These are phyloP conservation scores for Colletotrichum neosansevieriae DNA, from an alignment of 2,329 filamentous ascomycete genomes.

Conservation along the genomic window DNA sequence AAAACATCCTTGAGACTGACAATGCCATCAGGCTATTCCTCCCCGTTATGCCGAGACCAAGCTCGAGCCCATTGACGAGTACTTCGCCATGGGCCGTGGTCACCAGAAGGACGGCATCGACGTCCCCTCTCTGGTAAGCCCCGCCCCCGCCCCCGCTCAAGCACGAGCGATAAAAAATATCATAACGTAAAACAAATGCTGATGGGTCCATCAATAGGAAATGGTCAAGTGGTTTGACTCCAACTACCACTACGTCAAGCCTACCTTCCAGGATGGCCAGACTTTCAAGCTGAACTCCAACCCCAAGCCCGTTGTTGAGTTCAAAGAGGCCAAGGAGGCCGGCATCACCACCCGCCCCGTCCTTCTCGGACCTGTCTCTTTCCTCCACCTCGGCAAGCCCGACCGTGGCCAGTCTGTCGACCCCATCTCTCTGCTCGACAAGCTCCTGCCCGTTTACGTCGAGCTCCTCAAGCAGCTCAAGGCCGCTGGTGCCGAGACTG, in stretches of 20 bases:
- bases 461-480: constrained; percentile 94
- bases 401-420: constrained; percentile 94
- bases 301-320: constrained; percentile 95
- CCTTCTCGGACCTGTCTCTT: constrained; percentile 94
- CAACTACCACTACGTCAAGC: constrained; percentile 99
- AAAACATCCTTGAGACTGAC: constrained; percentile 14
- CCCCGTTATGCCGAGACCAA: constrained; percentile 93
- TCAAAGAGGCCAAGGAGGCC: constrained; percentile 97
- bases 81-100: constrained; percentile 99
- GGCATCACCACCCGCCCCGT: constrained; percentile 94
- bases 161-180: constrained; percentile 56
- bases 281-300: constrained; percentile 88
- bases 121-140: constrained; percentile 77
- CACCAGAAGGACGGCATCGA: constrained; percentile 96
- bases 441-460: constrained; percentile 94
- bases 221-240: constrained; percentile 99
- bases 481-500: constrained; percentile 92
- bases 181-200: constrained; percentile 27
- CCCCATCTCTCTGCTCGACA: constrained; percentile 92
- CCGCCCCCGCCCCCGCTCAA: constrained; percentile 32
- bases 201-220: constrained; percentile 61
- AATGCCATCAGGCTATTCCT: constrained; percentile 79
- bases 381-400: constrained; percentile 97
- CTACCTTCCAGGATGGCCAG: constrained; percentile 96
- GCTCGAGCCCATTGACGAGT: constrained; percentile 91